Conservation (phyloP, 345 rosid species). For the Reutealis trisperma region DNA sequence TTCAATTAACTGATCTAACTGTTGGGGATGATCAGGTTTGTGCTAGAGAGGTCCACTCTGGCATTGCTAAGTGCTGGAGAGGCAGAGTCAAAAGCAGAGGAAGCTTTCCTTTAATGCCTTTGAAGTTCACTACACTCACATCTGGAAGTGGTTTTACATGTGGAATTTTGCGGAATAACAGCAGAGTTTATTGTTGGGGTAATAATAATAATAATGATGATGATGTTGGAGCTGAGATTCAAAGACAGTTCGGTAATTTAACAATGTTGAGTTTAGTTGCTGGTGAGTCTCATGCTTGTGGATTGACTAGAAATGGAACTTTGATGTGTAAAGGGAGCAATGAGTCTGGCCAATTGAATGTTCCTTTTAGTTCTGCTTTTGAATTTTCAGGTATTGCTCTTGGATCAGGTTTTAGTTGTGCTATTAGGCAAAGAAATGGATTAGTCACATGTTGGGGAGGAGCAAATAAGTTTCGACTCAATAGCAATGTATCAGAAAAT, state of each 20-base stretch:
- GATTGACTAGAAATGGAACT: conserved; percentile 34
- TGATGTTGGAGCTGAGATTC: conserved; percentile 35
- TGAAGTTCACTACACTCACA: conserved; percentile 42
- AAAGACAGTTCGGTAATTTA: conserved; percentile 39
- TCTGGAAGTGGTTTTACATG: conserved; percentile 57
- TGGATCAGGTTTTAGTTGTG: conserved; percentile 51
- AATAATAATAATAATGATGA: neutral
- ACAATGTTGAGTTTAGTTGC: conserved; percentile 48
- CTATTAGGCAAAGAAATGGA: conserved; percentile 41
- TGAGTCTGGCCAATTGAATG: conserved; percentile 37
- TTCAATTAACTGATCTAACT: conserved; percentile 38
- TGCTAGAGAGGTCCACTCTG: conserved; percentile 46
- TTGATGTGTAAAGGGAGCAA: conserved; percentile 52
- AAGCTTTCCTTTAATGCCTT: conserved; percentile 25
- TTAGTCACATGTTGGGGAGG: conserved; percentile 58
- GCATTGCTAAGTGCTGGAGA: conserved; percentile 56
- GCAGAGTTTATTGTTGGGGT: conserved; percentile 56
- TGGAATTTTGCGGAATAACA: conserved; percentile 45
- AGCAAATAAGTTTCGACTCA: conserved; percentile 17
- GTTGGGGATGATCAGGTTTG: conserved; percentile 62
- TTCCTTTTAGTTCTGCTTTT: conserved; percentile 43
- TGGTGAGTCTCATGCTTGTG: conserved; percentile 59
- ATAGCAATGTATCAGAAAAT: conserved; percentile 5
- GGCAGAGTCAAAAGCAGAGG: conserved; percentile 43
- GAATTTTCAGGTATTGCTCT: conserved; percentile 45